Base-by-base conservation (phyloP, 2,329 filamentous ascomycete genomes). In the Emericellopsis atlantica region DNA sequence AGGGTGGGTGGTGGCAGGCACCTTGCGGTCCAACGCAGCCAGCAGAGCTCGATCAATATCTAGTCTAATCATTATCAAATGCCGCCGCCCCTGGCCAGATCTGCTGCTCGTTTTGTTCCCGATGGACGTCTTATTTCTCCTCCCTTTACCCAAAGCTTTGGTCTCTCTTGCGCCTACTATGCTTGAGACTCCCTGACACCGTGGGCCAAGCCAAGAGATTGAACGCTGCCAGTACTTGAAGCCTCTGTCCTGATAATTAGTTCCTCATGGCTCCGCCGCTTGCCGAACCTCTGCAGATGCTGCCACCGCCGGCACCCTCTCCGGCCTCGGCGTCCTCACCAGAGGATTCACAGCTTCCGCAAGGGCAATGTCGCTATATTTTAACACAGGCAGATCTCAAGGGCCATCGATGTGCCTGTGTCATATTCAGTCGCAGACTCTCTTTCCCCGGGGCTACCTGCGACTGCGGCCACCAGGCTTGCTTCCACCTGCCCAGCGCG, bases 341-440 rank as follows among this genome's bases (percentile, higher is more conserved):
- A 3, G 36, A 31, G 8, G n/a, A 41, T 41, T 46, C 62, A 32
- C 62, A 62, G 39, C 62, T 79, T 18, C 74, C 74, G 12, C 64
- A 67, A 48, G 74, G 74, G 26, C 70, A 75, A 48, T 79, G 74
- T 48, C 70, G 72, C 44, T 78, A 72, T 49, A 76, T 79, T 45
- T 54, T 79, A 24, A 61, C 74, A 23, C 62, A 70, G 42, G 70
- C 74, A 6, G 71, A 74, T 49, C 62, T 74, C 53, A 73, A 70
- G 48, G 73, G 74, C 40, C 65, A 74, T 43, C 69, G 74, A 35
- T 79, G 74, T 53, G 73, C 67, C 36, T 79, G 74, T 49, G 69
- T 73, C 45, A 64, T 67, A 44, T 79, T 79, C 54, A 67, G 67
- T 5, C 64, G 71, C 43, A 76, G 75, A 53, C 63, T 60, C 39